Evolutionary conservation across 805 yeast species (phyloP), one percentile per base, ranked within the genome.

Genomic region (Starmerella vitae): DNA sequence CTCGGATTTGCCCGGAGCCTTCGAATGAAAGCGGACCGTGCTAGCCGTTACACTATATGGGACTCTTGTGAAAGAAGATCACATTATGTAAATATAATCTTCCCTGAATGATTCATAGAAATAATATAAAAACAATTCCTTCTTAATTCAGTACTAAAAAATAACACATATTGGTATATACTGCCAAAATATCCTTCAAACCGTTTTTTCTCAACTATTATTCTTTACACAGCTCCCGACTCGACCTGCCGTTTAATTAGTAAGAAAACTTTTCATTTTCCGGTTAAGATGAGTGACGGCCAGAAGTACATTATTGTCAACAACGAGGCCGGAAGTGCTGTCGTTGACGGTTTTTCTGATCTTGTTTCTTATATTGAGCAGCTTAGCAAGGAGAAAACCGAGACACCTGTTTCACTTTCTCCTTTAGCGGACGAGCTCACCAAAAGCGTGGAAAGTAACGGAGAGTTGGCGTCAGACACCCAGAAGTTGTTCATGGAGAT

Each of bases 341-440:
- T 60, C 33, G 52, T 50, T 43, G 62, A 58, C 44, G 58, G 48
- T 37, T 52, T 59, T 39, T 51, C 53, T 25, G 66, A 61, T 42
- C 51, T 61, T 33, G 50, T 62, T 13, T 52, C 52, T 17, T 61
- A 53, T 45, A 57, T 63, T 39, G 65, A 61, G 43, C 47, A 45
- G 35, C 49, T 60, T 33, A 54, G 50, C 42, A 50, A 45, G 22
- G 49, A 45, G 20, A 51, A 44, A 19, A 12, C 6, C 18, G 49
- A 45, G 20, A 51, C 43, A 19, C n/a, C 6, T n/a, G 46, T 45
- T 20, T 43, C 52, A 5, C 50, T 46, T n/a, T 21, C 49, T 15
- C 43, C 49, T 34, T 44, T 56, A 19, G 56, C 58, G 33, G 51
- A 42, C 21, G 51, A 50, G 43, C 46, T 48, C 24, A 47, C 47